phyloP scores from a whole-genome alignment of 805 yeast genomes.

The Sugiyamaella qingdaonensis region DNA sequence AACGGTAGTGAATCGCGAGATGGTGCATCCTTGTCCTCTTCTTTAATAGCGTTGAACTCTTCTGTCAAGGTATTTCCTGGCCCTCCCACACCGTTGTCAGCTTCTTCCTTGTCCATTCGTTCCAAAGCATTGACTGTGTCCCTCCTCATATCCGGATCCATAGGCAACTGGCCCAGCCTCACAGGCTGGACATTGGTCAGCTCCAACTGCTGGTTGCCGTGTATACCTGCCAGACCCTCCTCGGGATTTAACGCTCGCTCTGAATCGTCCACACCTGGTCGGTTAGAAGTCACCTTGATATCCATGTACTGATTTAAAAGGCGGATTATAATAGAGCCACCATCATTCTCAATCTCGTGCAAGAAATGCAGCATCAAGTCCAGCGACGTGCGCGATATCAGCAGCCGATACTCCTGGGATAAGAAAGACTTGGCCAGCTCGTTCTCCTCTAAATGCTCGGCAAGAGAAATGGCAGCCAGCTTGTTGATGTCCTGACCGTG shows the following conservation, averaged over 20 bases:
- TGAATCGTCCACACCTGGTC: slow-evolving; percentile 32
- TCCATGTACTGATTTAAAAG: slow-evolving; percentile 80
- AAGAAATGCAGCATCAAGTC: slow-evolving; percentile 79
- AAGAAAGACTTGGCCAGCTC: slow-evolving; percentile 73
- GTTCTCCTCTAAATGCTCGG: slow-evolving; percentile 79
- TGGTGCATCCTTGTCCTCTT: slow-evolving; percentile 55
- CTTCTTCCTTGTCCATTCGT: slow-evolving; percentile 51
- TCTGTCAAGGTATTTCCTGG: slow-evolving; percentile 46
- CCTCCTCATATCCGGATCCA: slow-evolving; percentile 76
- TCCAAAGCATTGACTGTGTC: slow-evolving; percentile 83
- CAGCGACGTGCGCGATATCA: slow-evolving; percentile 77
- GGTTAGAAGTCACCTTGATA: slow-evolving; percentile 31
- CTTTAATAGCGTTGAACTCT: slow-evolving; percentile 57
- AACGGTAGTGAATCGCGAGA: slow-evolving; percentile 71
- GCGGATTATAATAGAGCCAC: slow-evolving; percentile 83
- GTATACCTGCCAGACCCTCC: slow-evolving; percentile 33
- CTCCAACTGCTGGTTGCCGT: slow-evolving; percentile 41
- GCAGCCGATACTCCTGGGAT: slow-evolving; percentile 65
- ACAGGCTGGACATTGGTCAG: slow-evolving; percentile 68
- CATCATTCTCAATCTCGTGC: slow-evolving; percentile 87
- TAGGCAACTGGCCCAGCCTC: slow-evolving; percentile 76
- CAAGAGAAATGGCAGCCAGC: slow-evolving; percentile 67
- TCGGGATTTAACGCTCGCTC: slow-evolving; percentile 40
- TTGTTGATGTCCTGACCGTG: slow-evolving; percentile 76
- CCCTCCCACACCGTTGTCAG: slow-evolving; percentile 15